Base-by-base conservation (phyloP, 345 rosid genomes). In the Balakata baccata region DNA sequence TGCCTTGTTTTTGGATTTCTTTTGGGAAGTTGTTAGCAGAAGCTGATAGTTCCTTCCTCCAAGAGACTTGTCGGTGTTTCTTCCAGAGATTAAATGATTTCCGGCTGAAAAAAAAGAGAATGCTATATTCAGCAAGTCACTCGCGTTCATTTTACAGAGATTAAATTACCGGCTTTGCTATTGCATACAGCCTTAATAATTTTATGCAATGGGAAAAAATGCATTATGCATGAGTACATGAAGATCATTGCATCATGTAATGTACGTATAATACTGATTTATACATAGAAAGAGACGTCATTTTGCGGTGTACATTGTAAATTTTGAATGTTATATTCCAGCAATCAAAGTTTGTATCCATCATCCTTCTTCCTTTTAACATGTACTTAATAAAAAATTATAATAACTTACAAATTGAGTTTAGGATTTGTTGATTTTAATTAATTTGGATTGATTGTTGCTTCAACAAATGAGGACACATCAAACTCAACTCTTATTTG, bases 21-120 rank as follows among this genome's bases (percentile, higher is more conserved):
- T 47, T 29, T 37, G 54, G 43, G 37, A 67, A 50, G 25, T 68
- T 68, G 4, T 34, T 11, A 52, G 54, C 58, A 34, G 17, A 68
- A 68, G 46, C 17, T 13, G 46, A 16, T 43, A 52, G 41, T 12
- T 11, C 18, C 51, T 18, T 49, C 57, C 20, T 25, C 38, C 23
- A 3, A 38, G 10, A 11, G 68, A 64, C 13, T n/a, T 20, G 37
- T 14, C 18, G 9, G 69, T 16, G 38, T 3, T 43, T 5, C 29
- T 41, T 43, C 51, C n/a, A 5, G n/a, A 23, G 37, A 39, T 57
- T 39, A 41, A 7, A 57, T 12, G 6, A 46, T 71, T 61, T 45
- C 22, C 58, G 59, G 71, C 60, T 68, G 71, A 51, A 50, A 68
- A 13, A 34, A 68, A 52, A 51, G 71, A 68, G 59, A 25, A 10